A percentile compares a stretch with the other conserved stretches of the same genome.
These are phyloP conservation scores for Brassica juncea DNA, from an alignment of 345 rosid species.

Conservation along the genomic window DNA sequence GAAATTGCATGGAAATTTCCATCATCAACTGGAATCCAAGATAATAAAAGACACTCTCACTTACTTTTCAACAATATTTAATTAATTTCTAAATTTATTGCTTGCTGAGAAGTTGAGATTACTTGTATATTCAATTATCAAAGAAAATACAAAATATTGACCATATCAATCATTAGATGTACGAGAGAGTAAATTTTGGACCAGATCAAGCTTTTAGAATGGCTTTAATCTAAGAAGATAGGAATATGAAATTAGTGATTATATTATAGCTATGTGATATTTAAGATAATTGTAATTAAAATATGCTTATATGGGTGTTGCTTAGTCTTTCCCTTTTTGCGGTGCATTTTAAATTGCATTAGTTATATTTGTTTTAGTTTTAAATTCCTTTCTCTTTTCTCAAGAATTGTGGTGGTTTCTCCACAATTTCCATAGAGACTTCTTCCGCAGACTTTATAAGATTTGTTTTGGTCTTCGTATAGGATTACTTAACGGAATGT, in stretches of 20 bases:
- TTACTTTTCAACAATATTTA: constrained; percentile 9
- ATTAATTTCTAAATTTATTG: neutral
- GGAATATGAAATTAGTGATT: neutral
- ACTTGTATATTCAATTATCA: neutral
- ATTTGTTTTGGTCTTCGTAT: constrained; percentile 27
- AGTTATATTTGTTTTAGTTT: neutral
- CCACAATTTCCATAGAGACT: constrained; percentile 31
- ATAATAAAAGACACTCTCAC: constrained; percentile 13
- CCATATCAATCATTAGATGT: neutral
- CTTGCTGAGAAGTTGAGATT: constrained; percentile 2
- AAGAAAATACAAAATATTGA: neutral
- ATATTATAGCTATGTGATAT: neutral
- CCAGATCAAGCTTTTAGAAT: neutral
- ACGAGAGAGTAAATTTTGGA: neutral
- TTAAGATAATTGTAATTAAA: neutral
- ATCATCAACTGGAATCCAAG: constrained; percentile 31
- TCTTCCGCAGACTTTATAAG: constrained; percentile 29
- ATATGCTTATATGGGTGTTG: neutral
- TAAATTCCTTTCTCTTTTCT: neutral
- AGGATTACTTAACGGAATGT: neutral
- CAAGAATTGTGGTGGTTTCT: constrained; percentile 29
- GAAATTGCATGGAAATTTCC: constrained; percentile 39
- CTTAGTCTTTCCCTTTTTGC: neutral
- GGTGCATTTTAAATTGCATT: constrained; percentile 16
- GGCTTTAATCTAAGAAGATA: neutral